Percentiles rank a stretch among this genome's conserved stretches.
These are phyloP conservation scores for Lactarius tabidus DNA, from an alignment of 768 basidiomycete genomes.

Conservation along the genomic window DNA sequence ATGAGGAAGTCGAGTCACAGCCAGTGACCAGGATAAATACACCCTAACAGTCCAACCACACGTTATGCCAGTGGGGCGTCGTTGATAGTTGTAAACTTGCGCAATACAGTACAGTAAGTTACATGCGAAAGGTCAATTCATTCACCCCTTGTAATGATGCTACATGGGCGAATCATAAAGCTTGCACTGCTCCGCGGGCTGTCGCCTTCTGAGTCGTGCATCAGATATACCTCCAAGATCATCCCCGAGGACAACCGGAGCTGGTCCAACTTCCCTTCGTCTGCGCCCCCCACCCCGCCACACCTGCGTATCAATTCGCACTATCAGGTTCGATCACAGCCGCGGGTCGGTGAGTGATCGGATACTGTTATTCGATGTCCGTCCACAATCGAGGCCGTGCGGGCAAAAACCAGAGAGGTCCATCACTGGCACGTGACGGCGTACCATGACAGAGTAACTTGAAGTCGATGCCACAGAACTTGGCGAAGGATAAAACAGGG, in stretches of 20 bases:
- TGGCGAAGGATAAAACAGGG: background rate
- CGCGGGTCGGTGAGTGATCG: background rate
- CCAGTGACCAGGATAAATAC: too few relatives aligned
- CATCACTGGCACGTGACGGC: background rate
- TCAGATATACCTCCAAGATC: too few relatives aligned
- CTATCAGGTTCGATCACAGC: background rate
- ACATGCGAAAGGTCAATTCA: too few relatives aligned
- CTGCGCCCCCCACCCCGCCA: background rate
- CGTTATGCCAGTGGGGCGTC: too few relatives aligned
- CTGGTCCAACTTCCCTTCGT: background rate
- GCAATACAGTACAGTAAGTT: too few relatives aligned
- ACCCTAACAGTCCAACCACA: too few relatives aligned
- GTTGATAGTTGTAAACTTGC: too few relatives aligned
- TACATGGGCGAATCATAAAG: too few relatives aligned
- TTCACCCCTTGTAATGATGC: too few relatives aligned
- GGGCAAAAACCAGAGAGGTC: background rate
- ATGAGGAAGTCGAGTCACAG: too few relatives aligned
- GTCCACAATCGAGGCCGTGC: background rate
- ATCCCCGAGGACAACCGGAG: background rate
- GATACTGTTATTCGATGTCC: background rate
- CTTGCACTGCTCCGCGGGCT: too few relatives aligned
- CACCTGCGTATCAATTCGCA: background rate
- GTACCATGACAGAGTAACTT: background rate
- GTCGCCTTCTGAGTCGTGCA: too few relatives aligned
- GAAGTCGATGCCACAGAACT: background rate